Evolutionary conservation across 768 basidiomycete genomes (phyloP), one percentile per base, ranked within the genome.

Genomic region (Termitomyces sp.): DNA sequence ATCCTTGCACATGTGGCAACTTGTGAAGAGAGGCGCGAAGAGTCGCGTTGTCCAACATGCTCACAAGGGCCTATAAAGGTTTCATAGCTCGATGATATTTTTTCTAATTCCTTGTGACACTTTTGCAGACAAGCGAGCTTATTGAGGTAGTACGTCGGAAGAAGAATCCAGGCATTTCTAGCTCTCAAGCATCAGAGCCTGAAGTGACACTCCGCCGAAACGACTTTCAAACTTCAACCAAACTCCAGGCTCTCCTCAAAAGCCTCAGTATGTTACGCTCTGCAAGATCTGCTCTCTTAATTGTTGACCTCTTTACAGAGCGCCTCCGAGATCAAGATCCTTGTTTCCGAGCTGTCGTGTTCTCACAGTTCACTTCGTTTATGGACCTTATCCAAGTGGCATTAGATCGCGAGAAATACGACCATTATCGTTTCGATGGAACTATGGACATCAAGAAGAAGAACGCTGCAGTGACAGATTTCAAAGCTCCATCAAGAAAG

Each of bases 351-450:
- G 91, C 88, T 1, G 87, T 95, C 22, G 87, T 95, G 4, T 95
- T 95, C 68, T 93, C 91, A 1, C 91, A 95, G 62, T 94, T 94
- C 60, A 95, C 93, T 0, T 84, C 83, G 23, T 96, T 94, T 68
- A 71, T 96, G 52, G 89, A 94, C 63, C 74, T 95, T 15, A 91
- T 95, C 53, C 83, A 91, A 62, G 67, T 73, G 1, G 83, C 79
- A 4, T 72, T 95, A 51, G 77, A 85, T 47, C 83, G 88, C 18
- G 90, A 94, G 63, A 68, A 70, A 1, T 76, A 91, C 57, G 72
- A 82, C 40, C 85, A 83, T 63, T 85, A 84, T 59, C 83, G 96
- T 18, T 93, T 98, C 63, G 96, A 98, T 66, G 96, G 96, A 1
- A 84, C 91, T 0, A 93, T 98, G 91, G 86, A 86, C 61, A 77